These are phyloP conservation scores for Tilletia setariae DNA, from an alignment of 1,284 basidiomycete species.

Conservation along the genomic window DNA sequence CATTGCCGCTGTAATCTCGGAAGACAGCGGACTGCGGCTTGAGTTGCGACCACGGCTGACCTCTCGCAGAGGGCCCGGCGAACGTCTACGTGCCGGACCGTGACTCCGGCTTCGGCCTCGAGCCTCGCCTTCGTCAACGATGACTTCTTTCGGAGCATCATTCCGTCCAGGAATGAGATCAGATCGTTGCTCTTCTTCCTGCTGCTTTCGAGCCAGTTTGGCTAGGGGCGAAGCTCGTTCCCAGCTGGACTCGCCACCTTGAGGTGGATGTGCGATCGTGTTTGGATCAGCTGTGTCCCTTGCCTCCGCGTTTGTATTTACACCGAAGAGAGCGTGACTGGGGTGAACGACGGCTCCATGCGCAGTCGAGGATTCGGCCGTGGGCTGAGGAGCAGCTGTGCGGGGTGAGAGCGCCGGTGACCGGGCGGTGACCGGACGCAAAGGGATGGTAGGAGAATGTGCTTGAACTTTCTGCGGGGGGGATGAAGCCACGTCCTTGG, in stretches of 20 bases:
- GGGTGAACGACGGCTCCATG: neutral
- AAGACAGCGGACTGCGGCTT: neutral
- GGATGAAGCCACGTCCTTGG: neutral
- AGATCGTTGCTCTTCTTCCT: neutral
- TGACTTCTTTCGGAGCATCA: no score
- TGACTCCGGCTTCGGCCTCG: neutral
- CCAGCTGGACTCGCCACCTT: conserved; percentile 4
- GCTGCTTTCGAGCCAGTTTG: conserved; percentile 3
- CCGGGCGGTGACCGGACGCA: neutral
- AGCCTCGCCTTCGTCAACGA: neutral
- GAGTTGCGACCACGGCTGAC: neutral
- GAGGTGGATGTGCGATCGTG: neutral
- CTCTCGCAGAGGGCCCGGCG: neutral
- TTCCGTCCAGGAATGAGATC: neutral
- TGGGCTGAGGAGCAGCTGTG: neutral
- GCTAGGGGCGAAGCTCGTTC: conserved; percentile 12
- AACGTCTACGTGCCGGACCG: neutral
- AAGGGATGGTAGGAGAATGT: neutral
- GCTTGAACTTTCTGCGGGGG: neutral
- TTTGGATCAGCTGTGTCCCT: neutral
- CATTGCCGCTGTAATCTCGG: neutral
- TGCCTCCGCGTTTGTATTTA: neutral
- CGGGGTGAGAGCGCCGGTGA: conserved; percentile 5
- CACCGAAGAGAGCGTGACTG: neutral
- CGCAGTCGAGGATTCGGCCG: neutral